Base-by-base conservation (phyloP, 345 rosid species). In the Chamaenerion angustifolium region DNA sequence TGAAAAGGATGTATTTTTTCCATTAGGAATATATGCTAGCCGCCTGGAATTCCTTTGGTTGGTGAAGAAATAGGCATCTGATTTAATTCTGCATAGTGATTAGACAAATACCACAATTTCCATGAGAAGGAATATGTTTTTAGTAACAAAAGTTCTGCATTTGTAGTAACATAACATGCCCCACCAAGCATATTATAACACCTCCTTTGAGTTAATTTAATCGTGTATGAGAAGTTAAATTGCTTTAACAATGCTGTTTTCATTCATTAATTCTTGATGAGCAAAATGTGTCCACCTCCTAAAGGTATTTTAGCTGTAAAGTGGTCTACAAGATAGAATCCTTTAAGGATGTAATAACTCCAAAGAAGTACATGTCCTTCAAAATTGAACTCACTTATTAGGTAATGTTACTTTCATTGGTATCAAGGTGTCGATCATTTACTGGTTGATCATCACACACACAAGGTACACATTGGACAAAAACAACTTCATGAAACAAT, bases 1-100 rank as follows among this genome's bases (percentile, higher is more conserved):
- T 56, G 49, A 44, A 41, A 56, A 49, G 23, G 40, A 50, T 55
- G 63, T 35, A 23, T 31, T 31, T 51, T 56, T 57, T 61, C 48
- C 49, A n/a, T 11, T 18, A 54, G 42, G 76, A 71, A 78, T 67
- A 71, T 62, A 73, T 67, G 61, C 65, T 70, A 59, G 54, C 49
- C 58, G 57, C 46, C 65, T 68, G 46, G 71, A 67, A 62, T 68
- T 68, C 61, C 59, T 68, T 64, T 61, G 75, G 65, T 58, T 71
- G 55, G 61, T 47, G 42, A 70, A 40, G 57, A 57, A 59, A 42
- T 37, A 60, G 58, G 61, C 57, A 48, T 19, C 43, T 55, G 54
- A 55, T 69, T 43, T 51, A 46, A 59, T 62, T 63, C 58, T 59
- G 16, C 35, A 31, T 46, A 27, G 57, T 44, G 57, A 45, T 52